Evolutionary conservation across 495 filamentous ascomycete species (phyloP).

Genomic region (Stereocaulon alpinum): DNA sequence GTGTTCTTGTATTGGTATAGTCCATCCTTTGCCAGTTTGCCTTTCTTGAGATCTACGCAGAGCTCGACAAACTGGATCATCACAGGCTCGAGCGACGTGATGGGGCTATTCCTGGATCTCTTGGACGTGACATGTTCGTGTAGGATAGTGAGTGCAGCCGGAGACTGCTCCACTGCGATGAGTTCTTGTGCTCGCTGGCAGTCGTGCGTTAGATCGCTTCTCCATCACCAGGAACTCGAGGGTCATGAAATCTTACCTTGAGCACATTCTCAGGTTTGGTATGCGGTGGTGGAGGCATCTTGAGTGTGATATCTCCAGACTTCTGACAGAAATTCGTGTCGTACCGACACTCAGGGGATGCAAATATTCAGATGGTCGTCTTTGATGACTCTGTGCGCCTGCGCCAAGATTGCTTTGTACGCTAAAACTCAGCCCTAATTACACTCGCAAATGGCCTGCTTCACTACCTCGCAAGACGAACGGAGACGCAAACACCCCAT

Average conservation of each 20-base stretch:
- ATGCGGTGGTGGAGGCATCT: slow-evolving; percentile 89
- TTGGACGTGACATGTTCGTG: slow-evolving; percentile 99
- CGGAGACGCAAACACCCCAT: background rate
- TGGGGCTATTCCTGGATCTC: slow-evolving; percentile 91
- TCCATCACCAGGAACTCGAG: slow-evolving; percentile 13
- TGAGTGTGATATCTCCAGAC: slow-evolving; percentile 27
- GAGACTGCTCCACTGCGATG: slow-evolving; percentile 88
- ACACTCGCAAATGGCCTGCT: background rate
- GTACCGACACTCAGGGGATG: background rate
- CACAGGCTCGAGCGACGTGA: slow-evolving; percentile 91
- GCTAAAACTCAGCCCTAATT: background rate
- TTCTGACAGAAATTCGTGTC: background rate
- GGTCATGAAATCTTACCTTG: slow-evolving; percentile 46
- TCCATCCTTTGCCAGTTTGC: slow-evolving; percentile 95
- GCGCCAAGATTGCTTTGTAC: background rate
- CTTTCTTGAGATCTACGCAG: slow-evolving; percentile 91
- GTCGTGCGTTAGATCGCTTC: slow-evolving; percentile 15
- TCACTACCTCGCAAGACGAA: background rate
- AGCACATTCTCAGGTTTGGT: slow-evolving; percentile 98
- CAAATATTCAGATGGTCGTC: background rate
- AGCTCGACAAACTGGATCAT: slow-evolving; percentile 97
- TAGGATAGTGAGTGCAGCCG: slow-evolving; percentile 83
- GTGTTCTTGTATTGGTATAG: slow-evolving; percentile 99
- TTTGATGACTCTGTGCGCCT: background rate
- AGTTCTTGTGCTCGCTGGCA: slow-evolving; percentile 86